Conservation (phyloP, 2,329 filamentous ascomycete genomes). For the Apiospora phragmitis region DNA sequence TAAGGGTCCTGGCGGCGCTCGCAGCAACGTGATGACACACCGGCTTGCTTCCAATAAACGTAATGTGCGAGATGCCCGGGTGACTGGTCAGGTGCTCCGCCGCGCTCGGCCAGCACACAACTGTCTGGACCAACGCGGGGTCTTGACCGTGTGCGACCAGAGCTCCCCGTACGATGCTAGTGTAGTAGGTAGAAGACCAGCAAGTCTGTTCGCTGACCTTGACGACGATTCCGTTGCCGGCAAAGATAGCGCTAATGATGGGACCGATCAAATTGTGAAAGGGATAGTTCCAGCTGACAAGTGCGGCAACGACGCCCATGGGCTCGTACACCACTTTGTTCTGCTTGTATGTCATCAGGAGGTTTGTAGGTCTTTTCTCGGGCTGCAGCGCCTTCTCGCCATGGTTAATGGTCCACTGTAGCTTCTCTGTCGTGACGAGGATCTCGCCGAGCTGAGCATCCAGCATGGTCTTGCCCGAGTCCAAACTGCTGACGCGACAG, state of each 20-base stretch:
- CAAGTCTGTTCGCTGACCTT: constrained; percentile 96
- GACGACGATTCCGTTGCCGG: constrained; percentile 88
- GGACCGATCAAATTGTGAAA: constrained; percentile 95
- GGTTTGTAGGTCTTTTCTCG: constrained; percentile 77
- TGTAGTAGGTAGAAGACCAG: constrained; percentile 86
- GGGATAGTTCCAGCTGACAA: constrained; percentile 96
- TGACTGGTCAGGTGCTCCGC: constrained; percentile 85
- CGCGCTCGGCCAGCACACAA: constrained; percentile 84
- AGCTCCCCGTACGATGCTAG: constrained; percentile 74
- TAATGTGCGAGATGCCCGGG: constrained; percentile 80
- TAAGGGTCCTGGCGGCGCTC: constrained; percentile 83
- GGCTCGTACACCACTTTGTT: constrained; percentile 92
- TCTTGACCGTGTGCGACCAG: constrained; percentile 81
- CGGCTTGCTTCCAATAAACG: constrained; percentile 89
- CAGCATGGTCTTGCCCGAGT: constrained; percentile 94
- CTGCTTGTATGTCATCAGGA: constrained; percentile 93
- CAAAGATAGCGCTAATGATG: constrained; percentile 85
- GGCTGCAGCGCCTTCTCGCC: constrained; percentile 78
- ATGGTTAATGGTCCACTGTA: constrained; percentile 90
- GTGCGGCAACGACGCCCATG: constrained; percentile 85
- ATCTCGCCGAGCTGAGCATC: constrained; percentile 95
- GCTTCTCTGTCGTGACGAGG: constrained; percentile 88
- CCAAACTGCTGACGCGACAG: constrained; percentile 80
- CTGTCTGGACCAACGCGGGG: constrained; percentile 76
- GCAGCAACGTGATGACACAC: constrained; percentile 87